Percentiles rank a stretch among this genome's conserved stretches.
Conservation (phyloP, 1,284 basidiomycete genomes). For the Vanrija sp. region DNA sequence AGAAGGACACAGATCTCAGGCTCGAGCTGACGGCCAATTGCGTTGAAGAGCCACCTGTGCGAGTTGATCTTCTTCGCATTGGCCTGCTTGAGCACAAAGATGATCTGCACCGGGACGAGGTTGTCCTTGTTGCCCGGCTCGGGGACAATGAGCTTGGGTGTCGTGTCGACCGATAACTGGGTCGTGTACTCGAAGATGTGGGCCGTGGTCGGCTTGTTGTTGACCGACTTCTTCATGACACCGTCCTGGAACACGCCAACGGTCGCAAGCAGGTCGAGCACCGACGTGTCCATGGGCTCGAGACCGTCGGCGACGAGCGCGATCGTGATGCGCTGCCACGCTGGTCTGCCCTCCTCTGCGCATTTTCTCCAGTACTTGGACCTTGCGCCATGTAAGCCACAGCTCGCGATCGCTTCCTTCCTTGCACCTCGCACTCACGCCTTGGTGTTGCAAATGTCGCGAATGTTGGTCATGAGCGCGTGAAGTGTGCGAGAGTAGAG, state of each 20-base stretch:
- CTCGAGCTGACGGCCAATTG: conserved; percentile 78
- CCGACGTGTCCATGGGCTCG: conserved; percentile 92
- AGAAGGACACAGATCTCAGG: conserved; percentile 86
- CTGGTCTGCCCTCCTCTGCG: conserved; percentile 80
- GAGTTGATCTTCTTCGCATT: conserved; percentile 97
- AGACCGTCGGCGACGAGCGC: conserved; percentile 88
- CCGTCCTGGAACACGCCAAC: conserved; percentile 89
- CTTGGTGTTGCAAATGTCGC: conserved; percentile 96
- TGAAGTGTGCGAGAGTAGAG: conserved; percentile 89
- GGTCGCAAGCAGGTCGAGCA: conserved; percentile 80
- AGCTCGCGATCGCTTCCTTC: background rate
- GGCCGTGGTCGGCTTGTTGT: conserved; percentile 86
- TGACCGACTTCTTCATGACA: conserved; percentile 86
- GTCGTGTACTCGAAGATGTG: conserved; percentile 93
- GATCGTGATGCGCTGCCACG: conserved; percentile 90
- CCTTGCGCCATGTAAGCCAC: conserved; percentile 7
- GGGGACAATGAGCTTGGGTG: conserved; percentile 84
- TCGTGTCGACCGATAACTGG: conserved; percentile 83
- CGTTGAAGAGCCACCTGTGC: conserved; percentile 94
- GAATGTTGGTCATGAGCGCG: conserved; percentile 95
- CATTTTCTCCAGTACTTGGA: conserved; percentile 87
- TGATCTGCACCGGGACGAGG: conserved; percentile 88
- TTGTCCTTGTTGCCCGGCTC: conserved; percentile 84
- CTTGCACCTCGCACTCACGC: conserved; percentile 45
- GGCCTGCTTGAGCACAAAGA: conserved; percentile 91